Evolutionary conservation across 257 asterid genomes (phyloP), one percentile per base, ranked within the genome.

Genomic region (Rubia yunnanensis): DNA sequence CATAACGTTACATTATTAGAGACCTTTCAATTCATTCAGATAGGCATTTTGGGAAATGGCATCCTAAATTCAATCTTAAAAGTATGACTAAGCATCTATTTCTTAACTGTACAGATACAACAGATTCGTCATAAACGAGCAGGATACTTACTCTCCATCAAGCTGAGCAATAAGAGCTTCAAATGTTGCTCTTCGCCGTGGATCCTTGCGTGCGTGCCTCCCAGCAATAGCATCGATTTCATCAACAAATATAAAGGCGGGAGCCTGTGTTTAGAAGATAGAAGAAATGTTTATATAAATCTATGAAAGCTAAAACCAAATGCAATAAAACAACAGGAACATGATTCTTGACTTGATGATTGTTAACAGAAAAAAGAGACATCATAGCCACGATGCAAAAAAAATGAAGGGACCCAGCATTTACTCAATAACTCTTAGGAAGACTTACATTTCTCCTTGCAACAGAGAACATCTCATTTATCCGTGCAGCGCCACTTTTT

Each of bases 211-310:
- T 62, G 97, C 94, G 75, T 89, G 94, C 81, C 96, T 83, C 79
- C 99, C 99, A 79, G 97, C 97, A 76, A 92, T 87, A 76, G 99
- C 99, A 85, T 92, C 99, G 75, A 92, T 89, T 85, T 92, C 99
- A 73, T 92, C 99, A 75, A 92, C 84, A 83, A 92, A 92, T 61
- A 92, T 82, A 81, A 92, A 89, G 54, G 95, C 86, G 46, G 99
- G 99, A 75, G 99, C 99, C 99, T 92, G 82, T 78, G 77, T 68
- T 72, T 70, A 66, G 50, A 57, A 73, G 70, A 70, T 70, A 18
- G 31, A 44, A 18, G 61, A 69, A 53, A n/a, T n/a, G n/a, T n/a
- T n/a, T n/a, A n/a, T n/a, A n/a, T n/a, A 66, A 26, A 1, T 35
- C 31, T n/a, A 54, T 38, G n/a, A n/a, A n/a, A 39, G 14, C 48